A percentile compares a stretch with the other conserved stretches of the same genome.
These are phyloP conservation scores for Ustilago sp. DNA, from an alignment of 1,284 basidiomycete genomes.

Conservation along the genomic window DNA sequence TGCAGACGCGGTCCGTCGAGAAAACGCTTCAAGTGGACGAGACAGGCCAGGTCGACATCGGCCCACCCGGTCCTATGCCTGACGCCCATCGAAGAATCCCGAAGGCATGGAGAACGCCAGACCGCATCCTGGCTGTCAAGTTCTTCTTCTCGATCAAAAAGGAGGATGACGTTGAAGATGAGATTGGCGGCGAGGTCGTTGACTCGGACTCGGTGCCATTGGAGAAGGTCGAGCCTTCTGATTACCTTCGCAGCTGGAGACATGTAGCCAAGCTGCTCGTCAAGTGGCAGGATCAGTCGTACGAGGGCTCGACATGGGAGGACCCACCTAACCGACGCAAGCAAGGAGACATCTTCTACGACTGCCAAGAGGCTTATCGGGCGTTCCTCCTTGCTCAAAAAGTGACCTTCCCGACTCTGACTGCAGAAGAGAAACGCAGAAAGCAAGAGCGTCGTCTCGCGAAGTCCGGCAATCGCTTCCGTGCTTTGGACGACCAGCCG, in stretches of 20 bases:
- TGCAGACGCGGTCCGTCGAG: slow-evolving; percentile 29
- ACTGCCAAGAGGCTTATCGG: slow-evolving; percentile 77
- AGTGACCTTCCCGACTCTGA: slow-evolving; percentile 75
- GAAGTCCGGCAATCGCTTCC: slow-evolving; percentile 49
- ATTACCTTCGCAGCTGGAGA: slow-evolving; percentile 36
- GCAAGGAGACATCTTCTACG: slow-evolving; percentile 74
- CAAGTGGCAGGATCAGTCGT: slow-evolving; percentile 90
- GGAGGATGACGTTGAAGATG: slow-evolving; percentile 33
- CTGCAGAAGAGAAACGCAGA: slow-evolving; percentile 49
- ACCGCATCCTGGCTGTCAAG: slow-evolving; percentile 53
- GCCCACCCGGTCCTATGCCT: slow-evolving; percentile 49
- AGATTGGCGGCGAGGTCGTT: slow-evolving; percentile 32
- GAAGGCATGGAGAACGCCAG: slow-evolving; percentile 52
- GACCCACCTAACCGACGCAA: slow-evolving; percentile 79
- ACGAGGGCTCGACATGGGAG: slow-evolving; percentile 89
- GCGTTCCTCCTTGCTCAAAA: slow-evolving; percentile 77
- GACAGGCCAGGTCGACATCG: slow-evolving; percentile 44
- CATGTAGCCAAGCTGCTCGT: slow-evolving; percentile 67
- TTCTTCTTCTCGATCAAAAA: slow-evolving; percentile 33
- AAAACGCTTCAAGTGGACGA: slow-evolving; percentile 45
- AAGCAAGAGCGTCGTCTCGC: slow-evolving; percentile 48
- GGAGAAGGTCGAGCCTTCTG: slow-evolving; percentile 31
- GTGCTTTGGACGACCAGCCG: slow-evolving; percentile 70
- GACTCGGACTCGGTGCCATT: slow-evolving; percentile 30
- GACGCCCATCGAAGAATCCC: slow-evolving; percentile 55